Evolutionary conservation across 2,329 filamentous ascomycete genomes (phyloP).

Genomic region (Myriosclerotinia scirpicola): DNA sequence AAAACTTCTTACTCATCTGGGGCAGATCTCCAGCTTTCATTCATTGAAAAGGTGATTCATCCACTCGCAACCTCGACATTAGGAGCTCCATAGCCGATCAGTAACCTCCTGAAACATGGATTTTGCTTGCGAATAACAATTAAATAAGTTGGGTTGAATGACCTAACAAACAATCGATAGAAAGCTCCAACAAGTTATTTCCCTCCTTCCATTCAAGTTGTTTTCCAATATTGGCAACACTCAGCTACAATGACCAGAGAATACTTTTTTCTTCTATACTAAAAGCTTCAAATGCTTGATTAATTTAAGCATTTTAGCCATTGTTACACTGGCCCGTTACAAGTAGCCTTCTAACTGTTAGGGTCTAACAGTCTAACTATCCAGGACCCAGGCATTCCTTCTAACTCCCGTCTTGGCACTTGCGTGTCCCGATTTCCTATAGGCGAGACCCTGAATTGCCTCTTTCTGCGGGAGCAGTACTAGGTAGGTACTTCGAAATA

Average conservation of each 20-base stretch:
- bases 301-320: not conserved
- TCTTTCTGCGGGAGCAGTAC: no score
- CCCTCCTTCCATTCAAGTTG: not conserved
- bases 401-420: slow-evolving; percentile 14
- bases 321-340: not conserved
- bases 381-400: not conserved
- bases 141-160: no score
- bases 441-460: no score
- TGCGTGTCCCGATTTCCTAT: not conserved
- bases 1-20: not conserved
- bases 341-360: no score
- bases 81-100: slow-evolving; percentile 9
- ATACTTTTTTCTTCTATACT: no score
- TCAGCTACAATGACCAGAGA: not conserved
- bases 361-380: not conserved
- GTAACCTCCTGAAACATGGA: not conserved
- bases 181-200: not conserved
- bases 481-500: no score
- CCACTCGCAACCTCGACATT: slow-evolving; percentile 1
- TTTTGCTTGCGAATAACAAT: not conserved
- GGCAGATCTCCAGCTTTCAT: not conserved
- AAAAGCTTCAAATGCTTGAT: not conserved
- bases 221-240: not conserved
- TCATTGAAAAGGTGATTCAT: not conserved
- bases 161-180: not conserved